Evolutionary conservation across 371 early-diverging fungal genomes (phyloP).

Genomic region (Lichtheimia hyalospora): DNA sequence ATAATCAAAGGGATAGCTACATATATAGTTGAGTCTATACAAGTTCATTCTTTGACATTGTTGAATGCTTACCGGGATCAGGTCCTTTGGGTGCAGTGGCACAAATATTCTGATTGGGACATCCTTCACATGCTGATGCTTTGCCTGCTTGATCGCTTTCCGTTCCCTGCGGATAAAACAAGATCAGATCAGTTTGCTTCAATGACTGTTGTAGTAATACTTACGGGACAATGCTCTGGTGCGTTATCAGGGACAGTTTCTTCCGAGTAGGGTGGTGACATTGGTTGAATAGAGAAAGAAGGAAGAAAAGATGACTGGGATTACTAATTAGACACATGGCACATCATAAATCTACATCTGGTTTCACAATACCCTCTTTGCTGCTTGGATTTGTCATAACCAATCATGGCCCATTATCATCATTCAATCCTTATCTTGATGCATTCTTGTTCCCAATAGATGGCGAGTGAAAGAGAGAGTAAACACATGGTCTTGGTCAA

Average conservation of each 20-base stretch:
- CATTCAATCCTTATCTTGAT: background rate
- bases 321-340: background rate
- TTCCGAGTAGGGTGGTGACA: slow-evolving; percentile 22
- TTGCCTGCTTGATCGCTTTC: slow-evolving; percentile 92
- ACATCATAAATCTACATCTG: too few species aligned
- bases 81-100: slow-evolving; percentile 88
- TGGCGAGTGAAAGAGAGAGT: too few species aligned
- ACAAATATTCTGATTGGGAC: slow-evolving; percentile 95
- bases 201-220: background rate
- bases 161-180: slow-evolving; percentile 58
- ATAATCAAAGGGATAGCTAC: slow-evolving; percentile 75
- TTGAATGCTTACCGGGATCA: slow-evolving; percentile 77
- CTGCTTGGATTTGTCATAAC: too few species aligned
- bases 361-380: too few species aligned
- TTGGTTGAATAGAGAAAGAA: background rate
- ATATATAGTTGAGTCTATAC: background rate
- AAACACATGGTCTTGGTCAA: too few species aligned
- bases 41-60: background rate
- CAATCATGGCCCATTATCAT: background rate
- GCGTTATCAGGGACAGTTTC: slow-evolving; percentile 20
- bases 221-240: slow-evolving; percentile 26
- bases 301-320: background rate
- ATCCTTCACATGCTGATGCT: slow-evolving; percentile 92
- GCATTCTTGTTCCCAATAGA: background rate
- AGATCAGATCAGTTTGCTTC: background rate